Percentiles rank a stretch among this genome's conserved stretches.
Conservation (phyloP, 345 rosid genomes). For the Streptanthus diversifolius region DNA sequence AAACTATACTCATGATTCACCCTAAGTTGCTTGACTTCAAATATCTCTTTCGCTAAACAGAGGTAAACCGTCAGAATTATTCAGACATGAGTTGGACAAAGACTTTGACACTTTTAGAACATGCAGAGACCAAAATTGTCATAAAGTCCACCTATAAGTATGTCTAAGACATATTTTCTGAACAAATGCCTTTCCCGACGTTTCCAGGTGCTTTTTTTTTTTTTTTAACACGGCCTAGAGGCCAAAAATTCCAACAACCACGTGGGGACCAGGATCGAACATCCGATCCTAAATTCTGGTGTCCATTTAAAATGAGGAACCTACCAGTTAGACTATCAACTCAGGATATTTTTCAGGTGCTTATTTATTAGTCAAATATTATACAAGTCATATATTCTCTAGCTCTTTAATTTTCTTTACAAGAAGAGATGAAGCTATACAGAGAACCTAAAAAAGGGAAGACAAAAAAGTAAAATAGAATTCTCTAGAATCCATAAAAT, state of each 20-base stretch:
- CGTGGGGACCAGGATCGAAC: too few species aligned
- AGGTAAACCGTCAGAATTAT: too few species aligned
- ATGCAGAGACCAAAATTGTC: not conserved
- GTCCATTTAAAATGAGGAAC: too few species aligned
- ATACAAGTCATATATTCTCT: not conserved
- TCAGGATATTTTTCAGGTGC: not conserved
- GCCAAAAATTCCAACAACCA: too few species aligned
- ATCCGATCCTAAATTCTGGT: too few species aligned
- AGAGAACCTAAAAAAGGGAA: not conserved
- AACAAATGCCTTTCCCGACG: too few species aligned
- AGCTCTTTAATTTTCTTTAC: too few species aligned
- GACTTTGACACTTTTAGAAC: not conserved
- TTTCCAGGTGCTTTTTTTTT: not conserved
- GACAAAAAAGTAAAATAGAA: not conserved
- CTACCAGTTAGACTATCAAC: too few species aligned
- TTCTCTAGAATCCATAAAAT: not conserved
- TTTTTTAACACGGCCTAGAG: too few species aligned
- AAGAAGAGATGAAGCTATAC: not conserved
- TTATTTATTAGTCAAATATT: not conserved
- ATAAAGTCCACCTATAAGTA: not conserved
- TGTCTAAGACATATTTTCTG: not conserved
- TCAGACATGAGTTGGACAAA: not conserved
- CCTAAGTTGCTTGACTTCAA: not conserved
- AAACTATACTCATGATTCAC: constrained; percentile 1
- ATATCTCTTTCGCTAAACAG: not conserved